Conservation (phyloP, 2,329 filamentous ascomycete genomes). For the Penicillium brevicompactum region DNA sequence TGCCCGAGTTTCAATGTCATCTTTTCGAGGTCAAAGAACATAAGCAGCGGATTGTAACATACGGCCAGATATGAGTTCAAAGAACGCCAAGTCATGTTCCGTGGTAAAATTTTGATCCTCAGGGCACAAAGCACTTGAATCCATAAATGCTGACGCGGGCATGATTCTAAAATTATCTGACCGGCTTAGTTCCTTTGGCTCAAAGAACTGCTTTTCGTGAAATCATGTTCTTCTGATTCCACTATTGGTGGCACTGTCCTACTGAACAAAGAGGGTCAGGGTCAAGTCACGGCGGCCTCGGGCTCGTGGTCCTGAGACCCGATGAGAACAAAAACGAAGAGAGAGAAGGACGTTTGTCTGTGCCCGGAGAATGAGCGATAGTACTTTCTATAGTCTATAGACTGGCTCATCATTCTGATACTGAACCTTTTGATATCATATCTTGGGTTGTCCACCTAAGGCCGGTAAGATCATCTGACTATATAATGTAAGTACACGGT, state of each 20-base stretch:
- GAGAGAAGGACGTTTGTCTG: too few species aligned
- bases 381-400: too few species aligned
- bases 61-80: conserved; percentile 2
- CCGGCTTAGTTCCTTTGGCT: neutral
- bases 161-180: conserved; percentile 4
- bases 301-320: too few species aligned
- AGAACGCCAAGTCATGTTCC: neutral
- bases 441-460: too few species aligned
- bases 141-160: neutral
- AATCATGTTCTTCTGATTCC: neutral
- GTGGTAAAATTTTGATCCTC: neutral
- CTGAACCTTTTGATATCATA: too few species aligned
- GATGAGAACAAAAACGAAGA: too few species aligned
- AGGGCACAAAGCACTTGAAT: neutral
- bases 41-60: conserved; percentile 1
- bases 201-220: neutral
- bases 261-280: neutral
- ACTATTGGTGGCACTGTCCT: neutral
- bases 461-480: too few species aligned
- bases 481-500: too few species aligned
- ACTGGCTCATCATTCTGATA: too few species aligned
- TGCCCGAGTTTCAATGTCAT: neutral
- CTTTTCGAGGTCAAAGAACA: neutral
- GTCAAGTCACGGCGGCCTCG: too few species aligned
- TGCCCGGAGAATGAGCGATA: too few species aligned